Evolutionary conservation across 2,329 filamentous ascomycete genomes (phyloP), one percentile per base, ranked within the genome.

Genomic region (Ilyonectria robusta): DNA sequence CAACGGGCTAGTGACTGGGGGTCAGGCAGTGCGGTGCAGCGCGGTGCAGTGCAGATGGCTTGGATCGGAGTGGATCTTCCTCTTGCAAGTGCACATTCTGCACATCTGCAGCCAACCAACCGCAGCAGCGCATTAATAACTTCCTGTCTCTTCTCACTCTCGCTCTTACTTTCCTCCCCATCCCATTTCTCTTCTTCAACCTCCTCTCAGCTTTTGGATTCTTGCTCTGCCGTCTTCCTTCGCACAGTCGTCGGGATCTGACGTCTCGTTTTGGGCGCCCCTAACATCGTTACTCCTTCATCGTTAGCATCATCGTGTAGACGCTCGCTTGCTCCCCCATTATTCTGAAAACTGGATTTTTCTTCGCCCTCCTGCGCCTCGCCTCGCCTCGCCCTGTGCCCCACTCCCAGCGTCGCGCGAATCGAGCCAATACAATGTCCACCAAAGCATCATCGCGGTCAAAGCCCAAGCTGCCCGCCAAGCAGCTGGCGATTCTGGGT

Each of bases 401-500:
- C 48, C 40, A 60, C 59, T 56, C 37, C 23, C 57, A 59, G 58
- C 51, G 15, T 58, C 53, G 37, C 63, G 53, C 61, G 61, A 51
- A 55, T 63, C 62, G 37, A 59, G 59, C 55, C 65, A 64, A 68
- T 33, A 54, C 57, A n/a, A 76, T 76, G 74, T 62, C 70, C 48
- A 70, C 67, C 57, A 74, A 73, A 58, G 23, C 65, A 35, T 51
- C 65, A 31, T 51, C 59, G 11, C n/a, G 66, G 29, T 55, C 68
- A 55, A 80, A 79, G 70, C 87, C 89, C 29, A 93, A 90, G 84
- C 86, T 96, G 85, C 93, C 94, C 1, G 85, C 89, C 47, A 88
- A 91, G 86, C 94, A 97, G 83, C 85, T 97, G 76, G 83, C 90
- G 48, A 94, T 97, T 77, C 83, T 97, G 70, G 91, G 93, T 94